These are phyloP conservation scores for Auricularia sp. DNA, from an alignment of 768 basidiomycete genomes.

Conservation along the genomic window DNA sequence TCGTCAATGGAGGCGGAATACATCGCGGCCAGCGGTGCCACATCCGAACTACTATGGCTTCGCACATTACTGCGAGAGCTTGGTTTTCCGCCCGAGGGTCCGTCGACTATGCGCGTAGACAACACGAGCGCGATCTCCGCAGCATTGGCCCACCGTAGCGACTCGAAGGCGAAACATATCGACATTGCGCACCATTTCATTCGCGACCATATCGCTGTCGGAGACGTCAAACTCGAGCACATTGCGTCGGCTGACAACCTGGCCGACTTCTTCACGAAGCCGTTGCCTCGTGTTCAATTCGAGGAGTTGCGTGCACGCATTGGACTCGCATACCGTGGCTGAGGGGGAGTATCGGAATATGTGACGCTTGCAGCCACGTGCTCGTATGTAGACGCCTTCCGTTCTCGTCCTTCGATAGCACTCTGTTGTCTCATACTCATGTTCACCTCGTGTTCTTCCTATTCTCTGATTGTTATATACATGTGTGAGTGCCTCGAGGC, in stretches of 20 bases:
- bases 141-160: slow-evolving; percentile 19
- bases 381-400: neutral
- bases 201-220: slow-evolving; percentile 18
- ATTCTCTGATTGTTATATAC: too few relatives aligned
- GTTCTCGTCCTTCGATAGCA: neutral
- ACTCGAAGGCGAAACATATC: slow-evolving; percentile 30
- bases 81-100: neutral
- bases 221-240: slow-evolving; percentile 19
- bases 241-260: slow-evolving; percentile 24
- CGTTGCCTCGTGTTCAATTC: slow-evolving; percentile 12
- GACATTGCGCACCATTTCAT: slow-evolving; percentile 30
- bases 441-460: too few relatives aligned
- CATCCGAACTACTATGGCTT: neutral
- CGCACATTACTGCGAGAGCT: neutral
- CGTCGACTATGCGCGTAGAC: slow-evolving; percentile 10
- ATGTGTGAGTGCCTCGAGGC: too few relatives aligned
- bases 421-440: too few relatives aligned
- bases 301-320: neutral
- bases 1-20: slow-evolving; percentile 18
- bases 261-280: slow-evolving; percentile 35
- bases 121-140: slow-evolving; percentile 17
- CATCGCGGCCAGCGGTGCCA: slow-evolving; percentile 11
- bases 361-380: neutral
- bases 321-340: neutral
- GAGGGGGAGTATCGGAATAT: slow-evolving; percentile 9